phyloP scores from a whole-genome alignment of 257 asterid genomes.

The Mentha longifolia region DNA sequence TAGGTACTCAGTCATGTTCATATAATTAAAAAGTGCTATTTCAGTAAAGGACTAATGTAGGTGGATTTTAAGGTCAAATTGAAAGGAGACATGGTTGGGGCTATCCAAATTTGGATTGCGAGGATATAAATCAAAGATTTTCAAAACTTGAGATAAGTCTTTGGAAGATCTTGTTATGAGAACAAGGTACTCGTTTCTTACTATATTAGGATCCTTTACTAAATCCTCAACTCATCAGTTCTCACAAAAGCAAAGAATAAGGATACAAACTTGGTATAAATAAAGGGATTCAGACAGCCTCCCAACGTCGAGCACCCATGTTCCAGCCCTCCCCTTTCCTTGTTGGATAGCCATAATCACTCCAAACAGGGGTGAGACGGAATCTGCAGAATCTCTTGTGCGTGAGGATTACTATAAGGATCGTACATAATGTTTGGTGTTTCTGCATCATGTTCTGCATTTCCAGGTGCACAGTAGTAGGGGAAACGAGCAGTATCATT shows the following conservation, averaged over 20 bases:
- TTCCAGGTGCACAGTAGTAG: constrained; percentile 74
- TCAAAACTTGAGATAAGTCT: no score
- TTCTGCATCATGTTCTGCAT: constrained; percentile 50
- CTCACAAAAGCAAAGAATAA: not conserved
- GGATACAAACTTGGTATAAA: constrained; percentile 34
- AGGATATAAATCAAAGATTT: no score
- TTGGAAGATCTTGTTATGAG: no score
- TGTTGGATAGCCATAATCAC: constrained; percentile 74
- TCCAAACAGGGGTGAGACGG: constrained; percentile 90
- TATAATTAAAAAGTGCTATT: no score
- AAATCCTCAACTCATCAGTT: not conserved
- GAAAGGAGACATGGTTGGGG: no score
- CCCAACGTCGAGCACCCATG: constrained; percentile 82
- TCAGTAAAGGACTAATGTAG: no score
- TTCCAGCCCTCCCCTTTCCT: constrained; percentile 78
- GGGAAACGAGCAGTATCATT: constrained; percentile 53
- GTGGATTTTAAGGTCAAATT: no score
- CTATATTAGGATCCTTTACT: not conserved
- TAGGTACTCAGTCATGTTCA: not conserved
- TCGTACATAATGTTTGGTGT: constrained; percentile 61
- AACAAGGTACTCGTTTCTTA: not conserved
- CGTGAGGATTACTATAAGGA: constrained; percentile 80
- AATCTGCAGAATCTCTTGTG: constrained; percentile 84
- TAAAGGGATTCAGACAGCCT: constrained; percentile 30
- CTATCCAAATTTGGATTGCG: no score